Base-by-base conservation (phyloP, 2,329 filamentous ascomycete genomes). In the Sporothrix pallida region DNA sequence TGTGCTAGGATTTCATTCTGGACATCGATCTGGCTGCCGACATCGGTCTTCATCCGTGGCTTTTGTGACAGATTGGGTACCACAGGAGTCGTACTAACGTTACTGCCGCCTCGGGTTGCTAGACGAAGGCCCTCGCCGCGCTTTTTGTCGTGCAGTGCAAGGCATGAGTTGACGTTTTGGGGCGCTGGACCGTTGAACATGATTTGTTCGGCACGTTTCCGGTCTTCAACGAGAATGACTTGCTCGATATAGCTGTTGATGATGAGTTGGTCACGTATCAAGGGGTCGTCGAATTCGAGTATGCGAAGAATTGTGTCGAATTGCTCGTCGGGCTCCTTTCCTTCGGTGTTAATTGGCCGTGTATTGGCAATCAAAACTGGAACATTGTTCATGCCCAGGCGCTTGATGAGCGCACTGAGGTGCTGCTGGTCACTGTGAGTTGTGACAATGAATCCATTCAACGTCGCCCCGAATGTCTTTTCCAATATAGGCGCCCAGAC, bases 401-500 rank as follows among this genome's bases (percentile, higher is more conserved):
- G 85, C 54, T 87, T 87, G 86, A 97, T 92, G 76, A 97, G 82
- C 2, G 81, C 80, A 17, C 85, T 87, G 3, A 99, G 84, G 7
- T 89, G 86, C n/a, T 86, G 86, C 80, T 93, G 90, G 79, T 99
- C 96, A 13, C 85, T 82, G 78, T 93, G 93, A 80, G 86, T 93
- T 6, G 89, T 91, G 58, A 98, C 95, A 70, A 97, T 88, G 79
- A 98, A 99, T 1, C 88, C 90, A 75, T 90, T 92, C 46, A 98
- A 83, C 0, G 84, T 85, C 3, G 81, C 82, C n/a, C 93, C 93
- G 63, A 97, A 87, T 1, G 88, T 88, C 75, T 88, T 92, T 80
- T 99, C 96, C 15, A 99, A 81, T 60, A 97, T 90, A 0, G 89
- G 87, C 0, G 91, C 92, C 96, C 96, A 99, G 77, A 93, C 87